A percentile compares a stretch with the other conserved stretches of the same genome.
phyloP scores from a whole-genome alignment of 2,329 filamentous ascomycete species.

The Tolypocladium cylindrosporum region DNA sequence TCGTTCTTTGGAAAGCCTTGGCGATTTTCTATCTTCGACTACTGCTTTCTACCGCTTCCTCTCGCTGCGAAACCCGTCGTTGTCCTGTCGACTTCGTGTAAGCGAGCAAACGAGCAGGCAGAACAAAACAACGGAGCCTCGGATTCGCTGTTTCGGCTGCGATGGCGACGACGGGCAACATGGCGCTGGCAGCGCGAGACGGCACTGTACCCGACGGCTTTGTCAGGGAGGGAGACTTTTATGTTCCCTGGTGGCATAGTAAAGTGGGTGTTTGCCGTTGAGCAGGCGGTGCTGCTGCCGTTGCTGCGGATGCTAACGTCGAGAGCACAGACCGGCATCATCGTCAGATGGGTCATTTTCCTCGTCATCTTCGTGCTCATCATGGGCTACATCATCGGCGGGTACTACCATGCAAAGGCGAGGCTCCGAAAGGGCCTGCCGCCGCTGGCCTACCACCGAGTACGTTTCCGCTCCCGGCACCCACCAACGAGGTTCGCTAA shows the following conservation, averaged over 20 bases:
- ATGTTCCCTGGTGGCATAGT: conserved; percentile 18
- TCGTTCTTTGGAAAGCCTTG: background rate
- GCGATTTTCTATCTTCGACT: background rate
- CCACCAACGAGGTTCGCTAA: background rate
- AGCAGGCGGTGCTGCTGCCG: background rate
- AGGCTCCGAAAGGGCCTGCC: conserved; percentile 55
- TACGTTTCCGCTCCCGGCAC: conserved; percentile 23
- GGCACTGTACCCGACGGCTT: conserved; percentile 3
- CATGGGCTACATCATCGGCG: conserved; percentile 52
- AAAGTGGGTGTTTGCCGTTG: conserved; percentile 10
- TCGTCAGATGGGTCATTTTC: conserved; percentile 65
- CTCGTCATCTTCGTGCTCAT: conserved; percentile 48
- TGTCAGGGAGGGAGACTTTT: conserved; percentile 2
- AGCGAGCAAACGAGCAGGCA: background rate
- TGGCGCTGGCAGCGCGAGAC: background rate
- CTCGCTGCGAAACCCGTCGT: background rate
- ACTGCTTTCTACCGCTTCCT: background rate
- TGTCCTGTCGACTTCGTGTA: background rate
- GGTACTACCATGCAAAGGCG: conserved; percentile 59
- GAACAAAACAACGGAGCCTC: background rate
- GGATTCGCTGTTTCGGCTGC: too few relatives aligned
- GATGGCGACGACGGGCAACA: background rate
- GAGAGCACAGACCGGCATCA: conserved; percentile 42
- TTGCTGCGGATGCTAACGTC: background rate
- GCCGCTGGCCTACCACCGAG: conserved; percentile 61